Base-by-base conservation (phyloP, 2,329 filamentous ascomycete genomes). In the Colletotrichum liriopes region DNA sequence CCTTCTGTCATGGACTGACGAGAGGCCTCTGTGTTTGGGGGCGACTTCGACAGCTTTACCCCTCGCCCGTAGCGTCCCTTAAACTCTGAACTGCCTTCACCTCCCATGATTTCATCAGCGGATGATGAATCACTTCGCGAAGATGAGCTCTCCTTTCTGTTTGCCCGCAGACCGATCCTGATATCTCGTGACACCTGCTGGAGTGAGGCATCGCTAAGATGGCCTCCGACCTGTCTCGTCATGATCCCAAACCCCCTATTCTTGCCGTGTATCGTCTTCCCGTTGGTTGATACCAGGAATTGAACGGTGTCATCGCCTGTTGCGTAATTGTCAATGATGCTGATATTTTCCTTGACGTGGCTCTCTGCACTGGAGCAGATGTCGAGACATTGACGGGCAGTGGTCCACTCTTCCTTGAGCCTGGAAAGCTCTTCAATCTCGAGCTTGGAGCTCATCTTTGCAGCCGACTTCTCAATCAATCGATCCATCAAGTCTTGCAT, bases 281-380 rank as follows among this genome's bases (percentile, higher is more conserved):
- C 73, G 16, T 74, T 69, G 0, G 73, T 76, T 5, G 68, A 73
- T 12, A 73, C 73, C 60, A 77, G 70, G 29, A 74, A 72, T 45
- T 77, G 72, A 9, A 76, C 60, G 37, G 73, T 68, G 26, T 68
- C 73, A 49, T 75, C 73, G 11, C 74, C 68, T 20, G 70, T 61
- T 16, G 65, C 54, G 29, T 74, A 71, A 49, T 74, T 75, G 32
- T 75, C 68, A 29, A 75, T 69, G 20, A 63, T 67, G 60, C 68
- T 74, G 14, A 74, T 70, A 26, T 72, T 65, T 45, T 74, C 74
- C 51, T 68, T 52, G 5, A 56, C 29, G 12, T 56, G 26, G 20
- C 51, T 54, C 11, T 68, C 58, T 18, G 59, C 58, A 14, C 43
- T 45, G 11, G 41, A 67, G 32, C 18, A 55, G 23, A 68, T 55